Evolutionary conservation across 495 filamentous ascomycete species (phyloP), one percentile per base, ranked within the genome.

Genomic region (Aspergillus sclerotiicarbonarius): DNA sequence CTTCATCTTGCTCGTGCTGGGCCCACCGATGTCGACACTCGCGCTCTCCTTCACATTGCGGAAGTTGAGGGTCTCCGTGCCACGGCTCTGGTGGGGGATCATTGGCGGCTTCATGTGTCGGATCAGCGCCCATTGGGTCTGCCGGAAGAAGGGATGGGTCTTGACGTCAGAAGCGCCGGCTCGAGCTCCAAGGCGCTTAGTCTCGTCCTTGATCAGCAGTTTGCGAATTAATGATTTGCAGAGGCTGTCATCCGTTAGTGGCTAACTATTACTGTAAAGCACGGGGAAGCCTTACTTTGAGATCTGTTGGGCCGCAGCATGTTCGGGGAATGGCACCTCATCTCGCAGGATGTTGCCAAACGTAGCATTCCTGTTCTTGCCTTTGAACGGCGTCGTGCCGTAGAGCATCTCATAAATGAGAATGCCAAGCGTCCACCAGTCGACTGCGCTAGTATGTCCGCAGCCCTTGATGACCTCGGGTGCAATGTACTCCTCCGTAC

Each of bases 101-200:
- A 98, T 98, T 3, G 94, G 94, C n/a, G 94, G 94, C 71, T 96
- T 98, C 89, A 90, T 91, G 72, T 98, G 95, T 50, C 94, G 89
- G 56, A 98, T 89, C 15, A 98, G 82, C 8, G 94, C 94, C 94
- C 94, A 98, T 71, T 96, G 91, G 29, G 92, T 98, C 35, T 85
- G 85, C 35, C 91, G 85, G 84, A 98, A 98, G 81, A 98, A 98
- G 21, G 92, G 90, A 69, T 98, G 94, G 9, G 83, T 85, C 74
- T 98, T 98, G 66, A 98, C 94, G 74, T 98, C 94, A 2, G 91
- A 96, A 10, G 94, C 94, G 54, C 94, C 94, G 8, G 94, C 95
- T 48, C 94, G 87, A 43, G 95, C 94, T 52, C 94, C 94, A 20
- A 98, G 86, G 48, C 94, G 90, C 55, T 93, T 90, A 55, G 92